Evolutionary conservation across 2,329 filamentous ascomycete species (phyloP), one percentile per base, ranked within the genome.

Genomic region (Neofusicoccum ribis): DNA sequence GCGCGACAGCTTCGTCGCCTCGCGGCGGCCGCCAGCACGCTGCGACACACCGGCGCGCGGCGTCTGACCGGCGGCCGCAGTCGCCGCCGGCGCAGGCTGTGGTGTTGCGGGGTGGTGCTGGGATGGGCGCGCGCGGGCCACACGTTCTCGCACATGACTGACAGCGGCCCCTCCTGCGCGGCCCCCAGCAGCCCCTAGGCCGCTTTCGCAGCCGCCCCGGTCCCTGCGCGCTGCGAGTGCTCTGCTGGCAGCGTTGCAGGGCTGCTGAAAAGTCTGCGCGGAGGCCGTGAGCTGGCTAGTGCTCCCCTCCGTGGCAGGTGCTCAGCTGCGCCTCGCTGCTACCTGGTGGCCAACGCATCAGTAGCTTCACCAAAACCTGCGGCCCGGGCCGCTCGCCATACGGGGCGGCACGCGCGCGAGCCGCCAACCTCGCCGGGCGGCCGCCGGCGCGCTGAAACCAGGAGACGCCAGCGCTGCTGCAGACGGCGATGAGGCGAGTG

Each of bases 351-450:
- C 54, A 59, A 56, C 52, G 52, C 52, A 56, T 56, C 52, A 41
- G 20, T 9, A 39, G 52, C 52, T 31, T 23, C 20, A 20, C 20
- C 12, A 31, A 5, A 34, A 47, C 56, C 46, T 20, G 56, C 56
- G 56, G 56, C 56, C 56, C 56, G 56, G 43, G 41, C 56, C 56
- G 56, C 56, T 46, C 41, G 56, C 56, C 56, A 52, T 59, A 59
- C 56, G 56, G 56, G 56, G 56, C 56, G 56, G 56, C 43, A 17
- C 56, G 56, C 56, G 43, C 56, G 56, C 56, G 56, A n/a, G 56
- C 56, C 50, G 50, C 50, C 27, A 34, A 11, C 47, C 27, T 58
- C 27, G 37, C 27, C 27, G 27, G 27, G 27, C 27, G 27, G 27
- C 27, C 27, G 27, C 27, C 27, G 27, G 27, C 17, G 27, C 31